These are phyloP conservation scores for Xylariaceae sp. DNA, from an alignment of 2,329 filamentous ascomycete genomes.

Conservation along the genomic window DNA sequence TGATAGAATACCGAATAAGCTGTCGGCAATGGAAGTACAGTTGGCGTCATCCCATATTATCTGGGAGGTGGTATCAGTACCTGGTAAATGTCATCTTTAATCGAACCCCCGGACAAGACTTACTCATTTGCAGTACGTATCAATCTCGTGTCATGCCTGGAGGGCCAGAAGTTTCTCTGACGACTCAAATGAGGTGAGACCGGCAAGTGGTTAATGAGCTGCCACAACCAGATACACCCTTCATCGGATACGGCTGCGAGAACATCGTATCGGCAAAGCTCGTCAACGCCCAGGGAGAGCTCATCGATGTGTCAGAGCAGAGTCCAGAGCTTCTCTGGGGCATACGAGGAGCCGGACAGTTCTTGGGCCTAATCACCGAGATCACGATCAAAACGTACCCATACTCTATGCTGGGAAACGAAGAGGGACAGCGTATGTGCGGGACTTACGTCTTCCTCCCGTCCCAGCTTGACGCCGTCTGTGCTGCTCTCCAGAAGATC, in stretches of 20 bases:
- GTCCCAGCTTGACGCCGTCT: constrained; percentile 17
- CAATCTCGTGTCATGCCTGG: background rate
- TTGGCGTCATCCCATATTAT: background rate
- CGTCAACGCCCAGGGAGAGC: constrained; percentile 12
- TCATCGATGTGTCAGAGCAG: constrained; percentile 16
- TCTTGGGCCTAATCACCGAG: constrained; percentile 25
- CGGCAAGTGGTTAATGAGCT: background rate
- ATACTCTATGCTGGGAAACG: constrained; percentile 15
- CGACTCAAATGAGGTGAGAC: too few species aligned
- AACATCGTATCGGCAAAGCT: background rate
- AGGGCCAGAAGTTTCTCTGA: too few species aligned
- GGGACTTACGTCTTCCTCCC: constrained; percentile 22
- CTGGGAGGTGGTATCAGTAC: background rate
- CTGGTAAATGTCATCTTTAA: background rate
- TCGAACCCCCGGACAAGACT: too few species aligned
- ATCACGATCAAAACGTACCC: constrained; percentile 20
- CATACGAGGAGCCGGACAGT: constrained; percentile 26
- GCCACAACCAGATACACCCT: background rate
- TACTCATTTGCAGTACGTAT: background rate
- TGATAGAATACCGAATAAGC: too few species aligned
- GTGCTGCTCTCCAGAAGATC: constrained; percentile 15
- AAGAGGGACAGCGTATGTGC: constrained; percentile 18
- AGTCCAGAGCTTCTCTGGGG: constrained; percentile 25
- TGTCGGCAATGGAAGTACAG: background rate
- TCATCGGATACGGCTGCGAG: background rate